Evolutionary conservation across 495 filamentous ascomycete species (phyloP), one percentile per base, ranked within the genome.

Genomic region (Aspergillus biplanus): DNA sequence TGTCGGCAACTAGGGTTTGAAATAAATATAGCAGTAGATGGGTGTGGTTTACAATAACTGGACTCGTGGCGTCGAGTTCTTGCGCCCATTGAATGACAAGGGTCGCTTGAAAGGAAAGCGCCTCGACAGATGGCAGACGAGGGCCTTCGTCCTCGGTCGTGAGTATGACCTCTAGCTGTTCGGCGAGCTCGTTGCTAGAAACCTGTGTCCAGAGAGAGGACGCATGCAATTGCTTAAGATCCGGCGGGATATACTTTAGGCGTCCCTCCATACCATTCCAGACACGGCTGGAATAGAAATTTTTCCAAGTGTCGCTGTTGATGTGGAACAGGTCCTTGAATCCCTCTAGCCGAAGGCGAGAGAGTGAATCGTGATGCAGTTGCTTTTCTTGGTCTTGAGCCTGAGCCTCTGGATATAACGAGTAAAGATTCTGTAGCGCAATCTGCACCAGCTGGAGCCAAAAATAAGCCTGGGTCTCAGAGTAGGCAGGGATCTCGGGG

Each of bases 391-490:
- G 21, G 21, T 27, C 21, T 27, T 27, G 21, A 27, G 21, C 1
- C 47, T n/a, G 16, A 6, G 1, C 9, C 47, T 7, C 18, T 8
- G 13, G 52, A 13, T 12, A 9, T 33, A n/a, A n/a, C 16, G 4
- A 3, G 16, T 15, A 46, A 18, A 0, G 21, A 31, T 6, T 33
- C 21, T 27, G 57, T 2, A 60, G n/a, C 15, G 58, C 58, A 27
- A 33, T 9, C 1, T 42, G 7, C 13, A 60, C 58, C 1, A 60
- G 27, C 47, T 52, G 47, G 6, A 60, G 6, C 58, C 58, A 60
- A 33, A 60, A 60, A 33, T 52, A 53, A 4, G 33, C 16, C 47
- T 52, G 58, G 9, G 58, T 60, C 16, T 60, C 58, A 5, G 58
- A 60, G 31, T 52, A 60, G 5, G 57, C 3, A 0, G 47, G 9